Conservation (phyloP, 805 yeast species). For the Cyberlindnera suaveolens region DNA sequence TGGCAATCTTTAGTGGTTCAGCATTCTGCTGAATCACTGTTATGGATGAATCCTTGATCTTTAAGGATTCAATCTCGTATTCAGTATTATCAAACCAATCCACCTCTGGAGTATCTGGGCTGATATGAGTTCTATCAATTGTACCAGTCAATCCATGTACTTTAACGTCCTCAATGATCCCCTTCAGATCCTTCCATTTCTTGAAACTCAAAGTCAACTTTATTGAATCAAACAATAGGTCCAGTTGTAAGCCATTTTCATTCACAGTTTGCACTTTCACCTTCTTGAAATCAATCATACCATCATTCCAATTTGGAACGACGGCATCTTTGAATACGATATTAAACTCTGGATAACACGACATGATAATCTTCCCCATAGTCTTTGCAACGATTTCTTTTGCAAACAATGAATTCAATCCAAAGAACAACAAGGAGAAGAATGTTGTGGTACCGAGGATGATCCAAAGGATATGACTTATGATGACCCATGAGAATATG, state of each 20-base stretch:
- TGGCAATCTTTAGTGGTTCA: constrained; percentile 35
- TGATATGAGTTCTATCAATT: constrained; percentile 50
- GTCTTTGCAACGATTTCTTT: constrained; percentile 80
- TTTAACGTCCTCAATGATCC: constrained; percentile 73
- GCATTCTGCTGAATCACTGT: constrained; percentile 26
- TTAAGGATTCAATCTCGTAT: constrained; percentile 36
- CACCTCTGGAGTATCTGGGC: constrained; percentile 18
- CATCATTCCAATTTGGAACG: constrained; percentile 88
- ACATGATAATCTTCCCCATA: constrained; percentile 72
- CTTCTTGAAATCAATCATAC: constrained; percentile 72
- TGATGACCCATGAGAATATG: constrained; percentile 80
- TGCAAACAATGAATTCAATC: constrained; percentile 75
- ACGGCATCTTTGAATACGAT: constrained; percentile 85
- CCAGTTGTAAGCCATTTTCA: constrained; percentile 73
- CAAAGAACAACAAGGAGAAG: constrained; percentile 65
- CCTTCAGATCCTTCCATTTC: constrained; percentile 85
- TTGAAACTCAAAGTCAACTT: constrained; percentile 72
- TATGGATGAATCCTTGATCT: constrained; percentile 46
- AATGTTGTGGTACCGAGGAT: constrained; percentile 88
- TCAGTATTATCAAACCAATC: constrained; percentile 29
- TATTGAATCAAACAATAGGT: constrained; percentile 72
- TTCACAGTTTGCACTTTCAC: constrained; percentile 60
- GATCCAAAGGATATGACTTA: constrained; percentile 77
- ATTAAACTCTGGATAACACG: constrained; percentile 62
- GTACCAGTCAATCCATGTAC: constrained; percentile 81